Conservation (phyloP, 306 rosid species). For the Alnus rubra region DNA sequence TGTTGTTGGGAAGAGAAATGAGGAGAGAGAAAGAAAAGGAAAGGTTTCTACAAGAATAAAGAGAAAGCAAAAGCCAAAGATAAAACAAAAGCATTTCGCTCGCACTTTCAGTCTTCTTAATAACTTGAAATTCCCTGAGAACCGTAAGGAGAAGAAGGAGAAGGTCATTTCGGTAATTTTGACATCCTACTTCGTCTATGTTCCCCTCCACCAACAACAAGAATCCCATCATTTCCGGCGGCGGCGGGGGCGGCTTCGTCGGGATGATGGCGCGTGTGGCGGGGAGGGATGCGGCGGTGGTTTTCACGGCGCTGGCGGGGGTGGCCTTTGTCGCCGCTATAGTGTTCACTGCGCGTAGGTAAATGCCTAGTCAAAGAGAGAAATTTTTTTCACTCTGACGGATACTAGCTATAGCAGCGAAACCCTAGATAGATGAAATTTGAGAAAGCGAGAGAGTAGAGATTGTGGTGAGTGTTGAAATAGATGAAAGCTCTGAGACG, state of each 20-base stretch:
- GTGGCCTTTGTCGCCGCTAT: conserved; percentile 54
- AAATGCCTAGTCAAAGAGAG: conserved; percentile 31
- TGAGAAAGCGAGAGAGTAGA: neutral
- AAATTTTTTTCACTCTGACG: neutral
- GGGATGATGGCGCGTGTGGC: conserved; percentile 42
- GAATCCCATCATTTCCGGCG: conserved; percentile 44
- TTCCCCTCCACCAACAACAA: conserved; percentile 40
- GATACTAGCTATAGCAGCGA: conserved; percentile 3
- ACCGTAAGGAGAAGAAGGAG: neutral
- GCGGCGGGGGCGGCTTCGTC: conserved; percentile 32
- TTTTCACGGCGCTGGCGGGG: conserved; percentile 74
- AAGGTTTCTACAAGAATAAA: conserved; percentile 20
- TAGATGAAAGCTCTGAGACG: conserved; percentile 96
- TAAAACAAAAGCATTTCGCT: conserved; percentile 26
- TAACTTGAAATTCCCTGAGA: neutral
- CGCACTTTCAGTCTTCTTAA: conserved; percentile 20
- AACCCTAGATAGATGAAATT: neutral
- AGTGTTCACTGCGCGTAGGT: conserved; percentile 76
- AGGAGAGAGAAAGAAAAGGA: conserved; percentile 32
- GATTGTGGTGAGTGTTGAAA: neutral
- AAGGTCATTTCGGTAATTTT: conserved; percentile 37
- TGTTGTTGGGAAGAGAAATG: too few species aligned
- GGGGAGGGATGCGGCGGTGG: conserved; percentile 47
- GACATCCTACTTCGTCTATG: conserved; percentile 45
- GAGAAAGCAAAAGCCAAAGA: conserved; percentile 20